Conservation (phyloP, 2,329 filamentous ascomycete species). For the Fusarium stilboides region DNA sequence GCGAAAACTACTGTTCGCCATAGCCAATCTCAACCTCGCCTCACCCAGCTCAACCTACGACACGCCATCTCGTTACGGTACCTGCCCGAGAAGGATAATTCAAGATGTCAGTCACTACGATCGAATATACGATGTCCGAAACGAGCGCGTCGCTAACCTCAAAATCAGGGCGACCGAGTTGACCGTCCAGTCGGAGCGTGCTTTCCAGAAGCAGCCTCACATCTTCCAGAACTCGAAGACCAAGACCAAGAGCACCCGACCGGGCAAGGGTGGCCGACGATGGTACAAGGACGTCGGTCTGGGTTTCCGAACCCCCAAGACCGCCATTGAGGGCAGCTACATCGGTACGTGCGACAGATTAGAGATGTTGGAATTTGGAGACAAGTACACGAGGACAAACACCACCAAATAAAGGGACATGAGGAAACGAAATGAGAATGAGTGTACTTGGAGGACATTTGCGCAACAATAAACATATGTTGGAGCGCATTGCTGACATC, state of each 20-base stretch:
- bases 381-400: conserved; percentile 15
- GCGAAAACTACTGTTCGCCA: conserved; percentile 54
- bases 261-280: conserved; percentile 94
- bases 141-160: conserved; percentile 52
- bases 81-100: conserved; percentile 59
- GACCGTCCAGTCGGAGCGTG: conserved; percentile 99
- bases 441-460: not conserved
- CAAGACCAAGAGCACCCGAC: conserved; percentile 86
- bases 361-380: conserved; percentile 26
- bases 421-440: not conserved
- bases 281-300: conserved; percentile 99
- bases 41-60: conserved; percentile 56
- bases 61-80: conserved; percentile 59
- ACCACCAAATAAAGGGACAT: conserved; percentile 1
- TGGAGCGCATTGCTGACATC: conserved; percentile 46
- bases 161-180: conserved; percentile 94
- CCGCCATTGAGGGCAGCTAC: conserved; percentile 98
- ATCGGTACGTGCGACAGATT: conserved; percentile 82
- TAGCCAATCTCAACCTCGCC: conserved; percentile 53
- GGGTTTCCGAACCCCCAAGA: conserved; percentile 99
- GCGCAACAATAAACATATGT: not conserved
- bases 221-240: conserved; percentile 99
- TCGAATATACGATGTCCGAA: conserved; percentile 39
- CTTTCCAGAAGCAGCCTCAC: conserved; percentile 99
- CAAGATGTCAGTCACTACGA: conserved; percentile 59